Evolutionary conservation across 2,329 filamentous ascomycete genomes (phyloP).

Genomic region (Sarocladiaceae sp.): DNA sequence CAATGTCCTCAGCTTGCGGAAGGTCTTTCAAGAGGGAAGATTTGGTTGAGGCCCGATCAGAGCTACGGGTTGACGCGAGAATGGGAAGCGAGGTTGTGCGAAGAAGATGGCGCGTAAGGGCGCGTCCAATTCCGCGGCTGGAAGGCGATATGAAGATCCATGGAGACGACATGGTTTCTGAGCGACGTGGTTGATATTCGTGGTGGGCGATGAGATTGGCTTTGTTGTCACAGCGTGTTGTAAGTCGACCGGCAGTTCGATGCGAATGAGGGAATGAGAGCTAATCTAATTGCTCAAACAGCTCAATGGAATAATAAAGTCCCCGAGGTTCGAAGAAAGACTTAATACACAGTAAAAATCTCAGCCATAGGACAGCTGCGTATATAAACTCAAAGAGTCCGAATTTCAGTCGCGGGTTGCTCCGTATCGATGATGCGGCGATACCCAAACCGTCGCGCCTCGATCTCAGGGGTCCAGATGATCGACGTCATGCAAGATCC

Average conservation of each 20-base stretch:
- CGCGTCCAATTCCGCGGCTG: slow-evolving; percentile 44
- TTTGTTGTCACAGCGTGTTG: no score
- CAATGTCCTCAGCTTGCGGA: slow-evolving; percentile 16
- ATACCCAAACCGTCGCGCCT: not conserved
- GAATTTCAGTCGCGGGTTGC: not conserved
- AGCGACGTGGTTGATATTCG: no score
- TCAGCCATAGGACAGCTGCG: not conserved
- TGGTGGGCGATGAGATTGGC: no score
- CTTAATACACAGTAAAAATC: no score
- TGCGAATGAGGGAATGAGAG: no score
- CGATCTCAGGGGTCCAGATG: slow-evolving; percentile 1
- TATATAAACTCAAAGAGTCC: not conserved
- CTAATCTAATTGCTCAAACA: no score
- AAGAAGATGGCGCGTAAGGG: slow-evolving; percentile 44
- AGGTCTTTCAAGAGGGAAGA: slow-evolving; percentile 27
- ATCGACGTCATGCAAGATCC: slow-evolving; percentile 9
- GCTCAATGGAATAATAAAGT: no score
- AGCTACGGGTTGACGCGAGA: slow-evolving; percentile 37
- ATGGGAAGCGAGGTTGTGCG: slow-evolving; percentile 43
- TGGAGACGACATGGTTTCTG: slow-evolving; percentile 36
- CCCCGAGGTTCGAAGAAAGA: no score
- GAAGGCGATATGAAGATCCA: slow-evolving; percentile 47
- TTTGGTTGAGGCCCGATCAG: slow-evolving; percentile 31
- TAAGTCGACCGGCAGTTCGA: no score
- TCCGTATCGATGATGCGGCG: slow-evolving; percentile 7